These are phyloP conservation scores for Lasiodiplodia hormozganensis DNA, from an alignment of 2,329 filamentous ascomycete genomes.

Conservation along the genomic window DNA sequence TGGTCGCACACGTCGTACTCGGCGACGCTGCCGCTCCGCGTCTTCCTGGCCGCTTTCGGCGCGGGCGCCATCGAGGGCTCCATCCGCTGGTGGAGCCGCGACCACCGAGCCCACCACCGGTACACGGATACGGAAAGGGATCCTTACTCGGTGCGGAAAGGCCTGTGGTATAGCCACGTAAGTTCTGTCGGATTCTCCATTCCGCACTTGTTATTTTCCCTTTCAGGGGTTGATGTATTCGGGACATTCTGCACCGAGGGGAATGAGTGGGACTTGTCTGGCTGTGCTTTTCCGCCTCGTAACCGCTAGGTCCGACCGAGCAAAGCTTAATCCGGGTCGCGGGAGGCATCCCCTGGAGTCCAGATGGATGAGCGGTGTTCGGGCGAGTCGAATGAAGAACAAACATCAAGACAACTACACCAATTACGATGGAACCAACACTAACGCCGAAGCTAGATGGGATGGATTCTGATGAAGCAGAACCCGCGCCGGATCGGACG, in stretches of 20 bases:
- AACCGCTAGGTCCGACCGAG: neutral
- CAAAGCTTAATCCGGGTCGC: neutral
- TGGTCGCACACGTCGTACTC: constrained; percentile 90
- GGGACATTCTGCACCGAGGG: neutral
- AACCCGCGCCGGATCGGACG: constrained; percentile 88
- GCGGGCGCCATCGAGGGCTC: constrained; percentile 86
- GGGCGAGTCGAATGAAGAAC: too few species aligned
- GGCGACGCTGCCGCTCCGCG: constrained; percentile 75
- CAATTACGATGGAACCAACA: too few species aligned
- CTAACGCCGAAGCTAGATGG: constrained; percentile 53
- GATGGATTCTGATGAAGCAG: constrained; percentile 94
- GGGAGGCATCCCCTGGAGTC: too few species aligned
- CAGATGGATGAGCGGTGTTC: too few species aligned
- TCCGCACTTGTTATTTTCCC: neutral
- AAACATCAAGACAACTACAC: constrained; percentile 64
- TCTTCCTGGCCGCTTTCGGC: constrained; percentile 82
- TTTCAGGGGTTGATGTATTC: neutral
- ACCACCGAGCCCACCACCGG: constrained; percentile 86
- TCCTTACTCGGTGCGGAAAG: constrained; percentile 89
- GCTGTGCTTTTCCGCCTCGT: neutral
- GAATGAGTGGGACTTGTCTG: neutral
- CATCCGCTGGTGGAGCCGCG: constrained; percentile 87
- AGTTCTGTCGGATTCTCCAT: neutral
- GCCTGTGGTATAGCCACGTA: constrained; percentile 56
- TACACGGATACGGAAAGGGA: constrained; percentile 95